phyloP scores from a whole-genome alignment of 192 early-diverging fungal species.

The Coemansia sp. region DNA sequence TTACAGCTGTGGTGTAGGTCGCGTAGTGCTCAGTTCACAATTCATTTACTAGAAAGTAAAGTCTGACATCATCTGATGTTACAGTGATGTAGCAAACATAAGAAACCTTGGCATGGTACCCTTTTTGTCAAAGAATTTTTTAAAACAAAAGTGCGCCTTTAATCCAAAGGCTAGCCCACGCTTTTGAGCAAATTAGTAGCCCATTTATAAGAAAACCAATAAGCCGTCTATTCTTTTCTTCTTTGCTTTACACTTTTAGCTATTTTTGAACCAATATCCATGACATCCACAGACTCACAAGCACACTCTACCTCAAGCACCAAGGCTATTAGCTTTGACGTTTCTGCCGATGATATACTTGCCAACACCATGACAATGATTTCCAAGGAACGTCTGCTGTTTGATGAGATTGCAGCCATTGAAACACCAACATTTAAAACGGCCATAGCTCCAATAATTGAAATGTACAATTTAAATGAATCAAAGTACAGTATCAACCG shows the following conservation, averaged over 20 bases:
- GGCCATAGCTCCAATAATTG: conserved; percentile 11
- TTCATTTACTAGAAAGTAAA: too few species aligned
- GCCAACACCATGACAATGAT: not conserved
- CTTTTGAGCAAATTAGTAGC: not conserved
- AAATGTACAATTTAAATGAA: not conserved
- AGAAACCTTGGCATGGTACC: not conserved
- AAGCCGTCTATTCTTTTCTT: not conserved
- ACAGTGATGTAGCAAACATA: not conserved
- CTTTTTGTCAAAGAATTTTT: not conserved
- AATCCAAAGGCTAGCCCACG: not conserved
- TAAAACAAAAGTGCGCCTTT: not conserved
- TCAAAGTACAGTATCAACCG: not conserved
- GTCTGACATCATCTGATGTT: not conserved
- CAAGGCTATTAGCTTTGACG: not conserved
- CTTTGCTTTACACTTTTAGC: not conserved
- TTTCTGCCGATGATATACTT: not conserved
- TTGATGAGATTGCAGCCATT: not conserved
- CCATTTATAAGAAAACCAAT: not conserved
- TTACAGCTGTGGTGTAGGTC: too few species aligned
- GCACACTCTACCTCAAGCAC: not conserved
- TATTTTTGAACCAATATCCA: not conserved
- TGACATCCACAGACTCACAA: not conserved
- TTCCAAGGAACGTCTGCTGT: not conserved
- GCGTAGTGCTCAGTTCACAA: too few species aligned
- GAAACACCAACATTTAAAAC: conserved; percentile 28